Conservation (phyloP, 805 yeast genomes). For the Lipomyces orientalis region DNA sequence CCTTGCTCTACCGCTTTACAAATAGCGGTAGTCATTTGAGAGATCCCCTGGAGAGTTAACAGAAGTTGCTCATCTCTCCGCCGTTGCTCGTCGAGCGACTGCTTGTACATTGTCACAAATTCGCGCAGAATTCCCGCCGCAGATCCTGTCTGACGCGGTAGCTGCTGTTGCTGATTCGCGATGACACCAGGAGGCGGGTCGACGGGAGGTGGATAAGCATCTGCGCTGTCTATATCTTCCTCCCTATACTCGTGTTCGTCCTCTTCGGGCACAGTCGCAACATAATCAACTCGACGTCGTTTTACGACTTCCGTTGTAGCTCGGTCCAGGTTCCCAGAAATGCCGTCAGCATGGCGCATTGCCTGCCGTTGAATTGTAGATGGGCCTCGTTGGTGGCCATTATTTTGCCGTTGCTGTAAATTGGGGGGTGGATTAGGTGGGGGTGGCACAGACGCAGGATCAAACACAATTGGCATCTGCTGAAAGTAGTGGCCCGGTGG, state of each 20-base stretch:
- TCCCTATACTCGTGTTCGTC: not conserved
- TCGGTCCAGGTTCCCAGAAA: not conserved
- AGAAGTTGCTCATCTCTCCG: conserved; percentile 26
- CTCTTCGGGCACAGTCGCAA: not conserved
- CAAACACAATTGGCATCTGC: not conserved
- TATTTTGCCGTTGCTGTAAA: not conserved
- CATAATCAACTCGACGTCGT: not conserved
- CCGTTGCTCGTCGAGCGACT: conserved; percentile 21
- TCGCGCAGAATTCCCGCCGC: conserved; percentile 13
- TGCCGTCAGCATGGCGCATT: not conserved
- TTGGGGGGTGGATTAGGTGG: not conserved
- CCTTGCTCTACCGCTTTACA: conserved; percentile 11
- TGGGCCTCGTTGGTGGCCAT: not conserved
- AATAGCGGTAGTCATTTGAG: conserved; percentile 17
- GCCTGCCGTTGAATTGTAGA: not conserved
- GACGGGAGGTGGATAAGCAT: not conserved
- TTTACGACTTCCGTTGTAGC: not conserved
- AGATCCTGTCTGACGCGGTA: not conserved
- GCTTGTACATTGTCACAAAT: conserved; percentile 20
- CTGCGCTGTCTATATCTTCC: not conserved
- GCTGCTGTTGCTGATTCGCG: not conserved
- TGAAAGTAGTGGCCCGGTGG: not conserved
- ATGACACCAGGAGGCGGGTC: not conserved
- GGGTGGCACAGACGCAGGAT: not conserved
- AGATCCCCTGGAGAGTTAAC: conserved; percentile 13